Percentiles rank a stretch among this genome's conserved stretches.
Conservation (phyloP, 2,329 filamentous ascomycete species). For the Aspergillus flavus region DNA sequence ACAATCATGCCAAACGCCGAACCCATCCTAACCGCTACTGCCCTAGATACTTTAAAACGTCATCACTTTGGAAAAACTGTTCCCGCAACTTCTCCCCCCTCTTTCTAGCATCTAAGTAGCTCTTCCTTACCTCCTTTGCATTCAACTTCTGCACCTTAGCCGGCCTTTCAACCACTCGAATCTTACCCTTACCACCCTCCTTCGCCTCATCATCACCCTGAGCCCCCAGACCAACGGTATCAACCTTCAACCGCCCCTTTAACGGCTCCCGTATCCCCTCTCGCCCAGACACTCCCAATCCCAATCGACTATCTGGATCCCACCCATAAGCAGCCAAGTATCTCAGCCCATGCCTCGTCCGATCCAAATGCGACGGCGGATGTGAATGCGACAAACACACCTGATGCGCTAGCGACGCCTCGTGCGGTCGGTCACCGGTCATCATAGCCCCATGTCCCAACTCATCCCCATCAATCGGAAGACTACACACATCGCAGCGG, state of each 20-base stretch:
- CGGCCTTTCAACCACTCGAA: constrained; percentile 38
- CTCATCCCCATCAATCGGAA: constrained; percentile 48
- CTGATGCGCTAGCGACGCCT: constrained; percentile 59
- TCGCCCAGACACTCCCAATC: constrained; percentile 67
- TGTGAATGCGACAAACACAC: constrained; percentile 58
- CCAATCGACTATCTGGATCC: constrained; percentile 64
- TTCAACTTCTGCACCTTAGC: constrained; percentile 59
- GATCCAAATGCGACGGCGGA: constrained; percentile 61
- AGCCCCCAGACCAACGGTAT: constrained; percentile 73
- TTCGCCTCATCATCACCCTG: constrained; percentile 30
- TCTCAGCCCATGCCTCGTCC: constrained; percentile 56
- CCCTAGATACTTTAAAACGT: constrained; percentile 74
- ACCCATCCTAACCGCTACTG: background rate
- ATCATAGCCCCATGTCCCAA: background rate
- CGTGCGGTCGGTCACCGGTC: constrained; percentile 40
- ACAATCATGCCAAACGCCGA: constrained; percentile 5
- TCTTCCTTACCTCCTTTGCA: constrained; percentile 69
- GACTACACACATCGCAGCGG: constrained; percentile 62
- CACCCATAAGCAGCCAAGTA: constrained; percentile 62
- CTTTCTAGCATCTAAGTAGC: constrained; percentile 63
- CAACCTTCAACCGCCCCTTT: constrained; percentile 70
- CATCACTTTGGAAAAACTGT: constrained; percentile 74
- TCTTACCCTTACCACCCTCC: constrained; percentile 25
- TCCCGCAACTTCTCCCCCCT: constrained; percentile 66
- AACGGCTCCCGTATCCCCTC: constrained; percentile 77